Evolutionary conservation across 2,329 filamentous ascomycete genomes (phyloP).

Genomic region (Talaromyces rugulosus): DNA sequence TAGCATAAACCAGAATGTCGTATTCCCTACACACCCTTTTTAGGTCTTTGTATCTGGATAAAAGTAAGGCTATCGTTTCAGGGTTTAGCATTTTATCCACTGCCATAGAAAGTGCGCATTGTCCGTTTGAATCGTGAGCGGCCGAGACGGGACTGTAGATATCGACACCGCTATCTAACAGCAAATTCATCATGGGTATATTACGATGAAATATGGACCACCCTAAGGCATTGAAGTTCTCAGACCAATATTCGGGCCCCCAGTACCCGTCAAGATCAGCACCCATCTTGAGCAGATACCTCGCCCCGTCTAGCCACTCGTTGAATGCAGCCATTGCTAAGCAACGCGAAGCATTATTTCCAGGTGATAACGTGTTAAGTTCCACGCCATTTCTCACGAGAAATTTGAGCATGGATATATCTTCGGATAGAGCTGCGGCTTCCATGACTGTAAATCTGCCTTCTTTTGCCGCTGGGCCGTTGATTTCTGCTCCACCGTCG

Average conservation of each 20-base stretch:
- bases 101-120: neutral
- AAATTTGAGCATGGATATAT: neutral
- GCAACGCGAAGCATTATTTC: neutral
- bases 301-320: neutral
- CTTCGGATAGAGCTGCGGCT: neutral
- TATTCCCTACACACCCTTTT: neutral
- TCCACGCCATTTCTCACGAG: neutral
- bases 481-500: neutral
- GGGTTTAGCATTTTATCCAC: rapidly evolving
- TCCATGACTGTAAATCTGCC: neutral
- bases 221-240: neutral
- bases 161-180: neutral
- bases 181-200: neutral
- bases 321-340: neutral
- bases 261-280: neutral
- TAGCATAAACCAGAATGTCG: neutral
- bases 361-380: neutral
- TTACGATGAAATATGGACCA: neutral
- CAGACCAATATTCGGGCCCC: rapidly evolving
- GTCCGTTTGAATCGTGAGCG: neutral
- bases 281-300: neutral
- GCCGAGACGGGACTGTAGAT: neutral
- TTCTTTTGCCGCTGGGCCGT: neutral
- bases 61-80: neutral
- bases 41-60: neutral